Conservation (phyloP, 257 asterid species). For the Forsythia suspensa region DNA sequence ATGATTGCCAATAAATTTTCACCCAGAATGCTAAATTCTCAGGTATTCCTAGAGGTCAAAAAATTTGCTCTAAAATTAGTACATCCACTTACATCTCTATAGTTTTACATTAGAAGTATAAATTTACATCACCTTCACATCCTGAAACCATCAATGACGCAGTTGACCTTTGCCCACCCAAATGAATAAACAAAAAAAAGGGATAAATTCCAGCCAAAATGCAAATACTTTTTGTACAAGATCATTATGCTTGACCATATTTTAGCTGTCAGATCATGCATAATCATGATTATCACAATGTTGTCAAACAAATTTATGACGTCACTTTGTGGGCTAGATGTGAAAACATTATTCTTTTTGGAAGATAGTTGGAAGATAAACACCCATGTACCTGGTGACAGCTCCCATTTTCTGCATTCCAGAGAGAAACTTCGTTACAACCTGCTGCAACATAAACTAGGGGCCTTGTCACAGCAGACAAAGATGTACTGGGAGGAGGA, state of each 20-base stretch:
- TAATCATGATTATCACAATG: neutral
- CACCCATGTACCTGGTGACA: conserved; percentile 82
- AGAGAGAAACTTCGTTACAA: conserved; percentile 91
- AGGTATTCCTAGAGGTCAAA: neutral
- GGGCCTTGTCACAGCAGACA: conserved; percentile 85
- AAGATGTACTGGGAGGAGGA: conserved; percentile 83
- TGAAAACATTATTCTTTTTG: neutral
- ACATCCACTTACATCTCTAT: too few relatives aligned
- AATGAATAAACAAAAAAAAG: neutral
- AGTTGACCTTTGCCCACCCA: neutral
- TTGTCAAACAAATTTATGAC: neutral
- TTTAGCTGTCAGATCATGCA: neutral
- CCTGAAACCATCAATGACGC: neutral
- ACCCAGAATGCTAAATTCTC: too few relatives aligned
- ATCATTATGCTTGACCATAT: neutral
- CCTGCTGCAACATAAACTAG: conserved; percentile 98
- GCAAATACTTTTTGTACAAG: neutral
- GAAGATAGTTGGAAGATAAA: neutral
- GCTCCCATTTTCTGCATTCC: conserved; percentile 99
- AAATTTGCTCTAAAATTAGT: too few relatives aligned
- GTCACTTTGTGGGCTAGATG: neutral
- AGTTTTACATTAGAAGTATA: neutral
- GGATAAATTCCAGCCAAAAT: neutral
- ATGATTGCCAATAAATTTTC: too few relatives aligned
- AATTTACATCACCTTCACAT: neutral